Conservation (phyloP, 139 green algal genomes). For the Edaphochlamys debaryana region DNA sequence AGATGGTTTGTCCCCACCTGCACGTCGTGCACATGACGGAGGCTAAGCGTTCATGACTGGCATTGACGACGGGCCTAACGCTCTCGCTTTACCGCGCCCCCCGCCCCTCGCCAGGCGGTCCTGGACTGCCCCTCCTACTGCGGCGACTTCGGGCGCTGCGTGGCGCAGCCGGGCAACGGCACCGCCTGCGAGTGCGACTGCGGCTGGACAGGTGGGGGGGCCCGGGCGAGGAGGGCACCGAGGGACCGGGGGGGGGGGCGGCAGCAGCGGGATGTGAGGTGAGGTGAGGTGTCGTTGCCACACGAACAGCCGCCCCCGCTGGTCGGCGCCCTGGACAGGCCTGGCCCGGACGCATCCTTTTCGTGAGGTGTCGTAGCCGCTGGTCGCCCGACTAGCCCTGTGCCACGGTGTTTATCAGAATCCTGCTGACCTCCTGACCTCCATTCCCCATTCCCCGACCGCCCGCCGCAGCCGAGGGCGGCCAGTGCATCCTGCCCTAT, state of each 20-base stretch:
- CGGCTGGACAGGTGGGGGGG: slow-evolving; percentile 13
- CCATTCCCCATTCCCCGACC: too few relatives aligned
- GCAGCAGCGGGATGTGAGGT: too few relatives aligned
- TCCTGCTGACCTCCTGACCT: too few relatives aligned
- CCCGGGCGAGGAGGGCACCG: not conserved
- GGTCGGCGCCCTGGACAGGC: too few relatives aligned
- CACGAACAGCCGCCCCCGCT: too few relatives aligned
- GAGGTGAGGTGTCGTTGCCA: too few relatives aligned
- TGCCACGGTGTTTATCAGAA: too few relatives aligned
- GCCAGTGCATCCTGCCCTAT: slow-evolving; percentile 10
- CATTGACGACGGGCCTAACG: not conserved
- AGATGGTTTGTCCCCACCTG: too few relatives aligned
- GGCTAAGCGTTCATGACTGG: not conserved
- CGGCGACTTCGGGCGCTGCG: slow-evolving; percentile 27
- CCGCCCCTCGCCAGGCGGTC: not conserved
- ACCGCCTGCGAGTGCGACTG: slow-evolving; percentile 24
- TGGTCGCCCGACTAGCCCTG: too few relatives aligned
- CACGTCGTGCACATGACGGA: not conserved
- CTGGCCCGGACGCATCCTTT: too few relatives aligned
- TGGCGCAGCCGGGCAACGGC: not conserved
- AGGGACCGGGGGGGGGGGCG: not conserved
- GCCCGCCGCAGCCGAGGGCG: not conserved
- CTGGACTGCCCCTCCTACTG: slow-evolving; percentile 27
- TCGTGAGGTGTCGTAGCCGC: too few relatives aligned
- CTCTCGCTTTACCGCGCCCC: not conserved